Evolutionary conservation across 2,329 filamentous ascomycete species (phyloP), one percentile per base, ranked within the genome.

Genomic region (Zymoseptoria passerinii): DNA sequence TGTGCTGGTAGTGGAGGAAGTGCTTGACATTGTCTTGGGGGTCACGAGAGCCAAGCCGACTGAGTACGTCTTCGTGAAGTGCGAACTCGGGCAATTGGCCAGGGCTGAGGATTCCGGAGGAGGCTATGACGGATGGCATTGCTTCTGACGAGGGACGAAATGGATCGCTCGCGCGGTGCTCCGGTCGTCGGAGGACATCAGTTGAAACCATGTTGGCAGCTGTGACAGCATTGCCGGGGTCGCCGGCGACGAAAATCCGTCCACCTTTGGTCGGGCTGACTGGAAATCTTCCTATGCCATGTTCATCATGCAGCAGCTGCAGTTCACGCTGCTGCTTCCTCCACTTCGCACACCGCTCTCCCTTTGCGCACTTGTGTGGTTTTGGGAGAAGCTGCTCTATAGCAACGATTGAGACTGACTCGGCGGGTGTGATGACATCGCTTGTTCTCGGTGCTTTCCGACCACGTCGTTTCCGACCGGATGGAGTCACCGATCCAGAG

Each of bases 11-110:
- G 69, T 83, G 83, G 55, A 97, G 81, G 74, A 96, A 97, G 65
- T 95, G 90, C 69, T 89, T 86, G 40, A 97, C 90, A 66, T 92
- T 95, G 75, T 96, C 92, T 72, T 95, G 92, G 5, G 92, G 89
- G 69, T 96, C 91, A 55, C 88, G 82, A 18, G 80, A 78, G 69
- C 88, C 81, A 29, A 96, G 71, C 62, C 80, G 84, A 58, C 85
- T 83, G 16, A 96, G 84, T 49, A 80, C 81, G 53, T 87, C 84
- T 71, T 91, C 86, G 67, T 91, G 86, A 44, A 96, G 81, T 19
- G 75, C 76, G 60, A 92, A 80, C 23, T 85, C 79, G 20, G 87
- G 81, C 10, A 85, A 71, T 40, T 81, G 73, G 7, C 82, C 82
- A 5, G 89, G 87, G 2, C 91, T 92, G 62, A 97, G 81, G 9